Percentiles rank a stretch among this genome's conserved stretches.
These are phyloP conservation scores for Ceratobasidium sp. DNA, from an alignment of 1,284 basidiomycete genomes.

Conservation along the genomic window DNA sequence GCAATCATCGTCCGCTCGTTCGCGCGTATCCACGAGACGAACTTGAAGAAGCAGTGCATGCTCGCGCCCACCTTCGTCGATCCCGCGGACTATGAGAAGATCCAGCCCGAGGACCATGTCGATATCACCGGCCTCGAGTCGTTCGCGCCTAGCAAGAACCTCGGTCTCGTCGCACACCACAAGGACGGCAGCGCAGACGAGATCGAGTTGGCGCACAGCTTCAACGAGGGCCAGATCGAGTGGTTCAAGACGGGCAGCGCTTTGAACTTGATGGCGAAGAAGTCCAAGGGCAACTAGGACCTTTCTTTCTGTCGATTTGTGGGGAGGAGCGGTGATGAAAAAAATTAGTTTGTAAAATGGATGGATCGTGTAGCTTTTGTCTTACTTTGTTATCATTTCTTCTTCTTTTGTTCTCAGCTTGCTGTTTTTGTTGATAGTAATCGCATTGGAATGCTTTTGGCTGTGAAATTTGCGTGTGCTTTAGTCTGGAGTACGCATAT, in stretches of 20 bases:
- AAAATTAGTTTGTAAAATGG: conserved; percentile 7
- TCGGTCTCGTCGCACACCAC: conserved; percentile 84
- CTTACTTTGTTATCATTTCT: not conserved
- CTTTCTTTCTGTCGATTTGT: no score
- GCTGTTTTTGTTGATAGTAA: conserved; percentile 7
- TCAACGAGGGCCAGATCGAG: conserved; percentile 90
- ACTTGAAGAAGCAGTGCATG: conserved; percentile 98
- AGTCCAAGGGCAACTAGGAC: conserved; percentile 11
- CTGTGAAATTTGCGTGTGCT: conserved; percentile 1
- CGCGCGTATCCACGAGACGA: conserved; percentile 98
- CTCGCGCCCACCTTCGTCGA: conserved; percentile 90
- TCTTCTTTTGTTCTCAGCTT: conserved; percentile 20
- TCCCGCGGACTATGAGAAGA: conserved; percentile 90
- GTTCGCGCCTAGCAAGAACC: conserved; percentile 88
- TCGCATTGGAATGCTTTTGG: conserved; percentile 7
- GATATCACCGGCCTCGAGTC: conserved; percentile 84
- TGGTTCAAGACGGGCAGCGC: conserved; percentile 96
- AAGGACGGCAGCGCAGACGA: conserved; percentile 80
- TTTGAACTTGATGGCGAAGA: conserved; percentile 65
- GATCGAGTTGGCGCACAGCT: conserved; percentile 78
- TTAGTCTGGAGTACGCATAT: no score
- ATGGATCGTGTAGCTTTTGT: conserved; percentile 12
- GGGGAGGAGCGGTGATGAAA: not conserved
- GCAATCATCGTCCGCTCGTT: conserved; percentile 96
- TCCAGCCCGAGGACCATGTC: conserved; percentile 84